Evolutionary conservation across 2,329 filamentous ascomycete genomes (phyloP), one percentile per base, ranked within the genome.

Genomic region (Drechslerella dactyloides): DNA sequence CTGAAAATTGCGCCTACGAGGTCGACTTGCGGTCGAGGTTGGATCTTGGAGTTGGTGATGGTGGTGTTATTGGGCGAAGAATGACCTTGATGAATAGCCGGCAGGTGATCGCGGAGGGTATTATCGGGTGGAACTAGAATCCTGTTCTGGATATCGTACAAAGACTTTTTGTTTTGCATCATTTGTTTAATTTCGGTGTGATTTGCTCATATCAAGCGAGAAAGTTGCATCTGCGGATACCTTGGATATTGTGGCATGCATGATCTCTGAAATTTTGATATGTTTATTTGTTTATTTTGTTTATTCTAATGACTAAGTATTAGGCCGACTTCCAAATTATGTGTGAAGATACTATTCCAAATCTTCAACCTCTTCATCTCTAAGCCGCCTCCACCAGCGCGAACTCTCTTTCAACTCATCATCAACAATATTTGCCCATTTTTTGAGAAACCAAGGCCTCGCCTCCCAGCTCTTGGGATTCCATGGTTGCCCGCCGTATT

Each of bases 81-180:
- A 63, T 73, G 52, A 53, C 69, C 1, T 48, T 73, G 17, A 63
- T 73, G 57, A 68, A 63, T 30, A 68, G 69, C 33, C 56, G 69
- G 19, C 61, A 66, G 13, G 62, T 73, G 2, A 66, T 73, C n/a
- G 69, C 69, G 3, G 48, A 73, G n/a, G 69, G 69, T 2, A 68
- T 73, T 21, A 65, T 73, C 11, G 69, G 69, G 7, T 73, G 69
- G 69, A 73, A 73, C 23, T 73, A 52, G 24, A 44, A 21, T 24
- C 35, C 6, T 40, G 11, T 40, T 40, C 17, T 53, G 2, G 23
- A 10, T n/a, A n/a, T n/a, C n/a, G n/a, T n/a, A n/a, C n/a, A n/a
- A n/a, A n/a, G n/a, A n/a, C n/a, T n/a, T n/a, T n/a, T n/a, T n/a
- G n/a, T n/a, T n/a, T n/a, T n/a, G n/a, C n/a, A n/a, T n/a, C n/a